Conservation (phyloP, 306 rosid genomes). For the Acacia acuminata region DNA sequence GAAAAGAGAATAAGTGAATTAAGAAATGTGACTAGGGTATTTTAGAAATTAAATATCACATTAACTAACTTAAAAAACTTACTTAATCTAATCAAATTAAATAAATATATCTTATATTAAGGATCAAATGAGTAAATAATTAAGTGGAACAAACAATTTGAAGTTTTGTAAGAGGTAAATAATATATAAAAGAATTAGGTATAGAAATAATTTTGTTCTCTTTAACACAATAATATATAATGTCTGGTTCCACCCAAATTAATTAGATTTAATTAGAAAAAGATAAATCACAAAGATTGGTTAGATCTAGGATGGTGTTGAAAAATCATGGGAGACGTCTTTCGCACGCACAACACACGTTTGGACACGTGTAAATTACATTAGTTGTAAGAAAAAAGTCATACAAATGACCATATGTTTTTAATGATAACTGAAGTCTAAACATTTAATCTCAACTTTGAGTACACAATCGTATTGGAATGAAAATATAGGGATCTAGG, state of each 20-base stretch:
- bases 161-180: background rate
- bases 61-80: too few relatives aligned
- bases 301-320: background rate
- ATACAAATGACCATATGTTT: background rate
- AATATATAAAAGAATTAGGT: background rate
- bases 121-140: too few relatives aligned
- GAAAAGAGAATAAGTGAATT: too few relatives aligned
- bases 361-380: background rate
- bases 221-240: background rate
- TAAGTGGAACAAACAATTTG: background rate
- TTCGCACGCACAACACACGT: background rate
- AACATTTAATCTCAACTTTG: too few relatives aligned
- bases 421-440: too few relatives aligned
- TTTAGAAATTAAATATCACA: too few relatives aligned
- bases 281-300: background rate
- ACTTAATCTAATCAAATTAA: too few relatives aligned
- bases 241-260: background rate
- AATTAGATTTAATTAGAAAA: background rate
- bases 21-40: too few relatives aligned
- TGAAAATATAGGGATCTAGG: too few relatives aligned
- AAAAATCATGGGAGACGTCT: background rate
- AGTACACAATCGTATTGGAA: too few relatives aligned
- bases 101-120: too few relatives aligned
- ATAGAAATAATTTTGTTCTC: background rate
- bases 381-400: background rate